These are phyloP conservation scores for Pichia sporocuriosa DNA, from an alignment of 805 yeast genomes.

Conservation along the genomic window DNA sequence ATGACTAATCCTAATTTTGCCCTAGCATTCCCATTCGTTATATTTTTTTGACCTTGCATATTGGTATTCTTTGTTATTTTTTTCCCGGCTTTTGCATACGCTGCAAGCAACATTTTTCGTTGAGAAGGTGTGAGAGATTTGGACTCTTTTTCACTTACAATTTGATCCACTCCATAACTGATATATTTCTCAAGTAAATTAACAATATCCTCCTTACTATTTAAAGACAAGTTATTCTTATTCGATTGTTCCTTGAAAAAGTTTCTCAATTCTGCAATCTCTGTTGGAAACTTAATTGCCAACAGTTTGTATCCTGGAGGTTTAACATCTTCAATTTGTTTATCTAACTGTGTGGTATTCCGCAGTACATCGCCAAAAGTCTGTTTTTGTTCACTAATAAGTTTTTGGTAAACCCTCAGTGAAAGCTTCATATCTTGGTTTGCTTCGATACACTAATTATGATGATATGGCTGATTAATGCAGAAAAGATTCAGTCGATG, in stretches of 20 bases:
- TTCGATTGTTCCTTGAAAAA: slow-evolving; percentile 5
- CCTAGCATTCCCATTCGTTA: not conserved
- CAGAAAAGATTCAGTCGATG: too few relatives aligned
- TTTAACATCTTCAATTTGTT: not conserved
- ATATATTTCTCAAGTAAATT: slow-evolving; percentile 9
- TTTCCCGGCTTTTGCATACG: slow-evolving; percentile 8
- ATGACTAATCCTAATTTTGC: slow-evolving; percentile 8
- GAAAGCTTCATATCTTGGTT: too few relatives aligned
- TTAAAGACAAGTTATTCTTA: not conserved
- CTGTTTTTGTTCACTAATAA: too few relatives aligned
- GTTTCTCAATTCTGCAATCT: slow-evolving; percentile 14
- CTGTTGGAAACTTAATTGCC: slow-evolving; percentile 15
- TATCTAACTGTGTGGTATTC: not conserved
- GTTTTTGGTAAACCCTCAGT: too few relatives aligned
- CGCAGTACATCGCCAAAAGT: slow-evolving; percentile 14
- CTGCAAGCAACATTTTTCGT: slow-evolving; percentile 2
- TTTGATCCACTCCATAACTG: not conserved
- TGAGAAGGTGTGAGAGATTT: not conserved
- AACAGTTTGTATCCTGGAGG: slow-evolving; percentile 24
- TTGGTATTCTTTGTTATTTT: not conserved
- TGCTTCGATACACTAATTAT: too few relatives aligned
- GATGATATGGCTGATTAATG: too few relatives aligned
- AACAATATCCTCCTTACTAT: slow-evolving; percentile 3
- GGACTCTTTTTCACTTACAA: not conserved
- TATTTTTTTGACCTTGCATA: not conserved